These are phyloP conservation scores for Fusarium transvaalense DNA, from an alignment of 2,329 filamentous ascomycete species.

Conservation along the genomic window DNA sequence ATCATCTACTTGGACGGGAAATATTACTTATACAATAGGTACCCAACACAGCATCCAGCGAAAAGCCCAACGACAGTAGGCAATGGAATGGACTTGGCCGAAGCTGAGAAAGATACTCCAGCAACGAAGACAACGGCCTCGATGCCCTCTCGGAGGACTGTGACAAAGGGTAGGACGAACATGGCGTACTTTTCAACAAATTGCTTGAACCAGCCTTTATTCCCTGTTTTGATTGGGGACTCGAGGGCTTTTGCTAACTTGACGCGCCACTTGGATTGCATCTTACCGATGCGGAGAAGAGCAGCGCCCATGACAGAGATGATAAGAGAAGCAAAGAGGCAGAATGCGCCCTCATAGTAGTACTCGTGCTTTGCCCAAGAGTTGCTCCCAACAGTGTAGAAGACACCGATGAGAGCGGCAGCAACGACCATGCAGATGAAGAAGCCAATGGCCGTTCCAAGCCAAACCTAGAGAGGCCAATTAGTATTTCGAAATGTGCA, in stretches of 20 bases:
- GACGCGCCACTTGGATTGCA: conserved; percentile 88
- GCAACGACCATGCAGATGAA: conserved; percentile 75
- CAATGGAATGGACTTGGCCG: conserved; percentile 81
- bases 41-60: conserved; percentile 76
- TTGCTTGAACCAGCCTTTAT: conserved; percentile 65
- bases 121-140: conserved; percentile 90
- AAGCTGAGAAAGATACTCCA: conserved; percentile 81
- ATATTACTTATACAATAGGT: conserved; percentile 80
- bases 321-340: conserved; percentile 79
- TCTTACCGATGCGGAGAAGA: conserved; percentile 82
- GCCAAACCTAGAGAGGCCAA: conserved; percentile 63
- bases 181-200: conserved; percentile 84
- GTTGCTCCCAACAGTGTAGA: conserved; percentile 76
- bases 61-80: conserved; percentile 79
- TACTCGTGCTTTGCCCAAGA: conserved; percentile 77
- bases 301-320: conserved; percentile 86
- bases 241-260: conserved; percentile 81
- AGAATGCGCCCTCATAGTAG: conserved; percentile 85
- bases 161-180: conserved; percentile 89
- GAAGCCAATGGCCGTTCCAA: conserved; percentile 72
- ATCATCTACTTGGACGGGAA: not conserved
- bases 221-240: conserved; percentile 58
- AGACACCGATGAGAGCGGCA: conserved; percentile 76
- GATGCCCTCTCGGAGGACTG: conserved; percentile 86
- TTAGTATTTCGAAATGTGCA: not conserved